Evolutionary conservation across 2,329 filamentous ascomycete species (phyloP).

Genomic region (Xylariaceae sp.): DNA sequence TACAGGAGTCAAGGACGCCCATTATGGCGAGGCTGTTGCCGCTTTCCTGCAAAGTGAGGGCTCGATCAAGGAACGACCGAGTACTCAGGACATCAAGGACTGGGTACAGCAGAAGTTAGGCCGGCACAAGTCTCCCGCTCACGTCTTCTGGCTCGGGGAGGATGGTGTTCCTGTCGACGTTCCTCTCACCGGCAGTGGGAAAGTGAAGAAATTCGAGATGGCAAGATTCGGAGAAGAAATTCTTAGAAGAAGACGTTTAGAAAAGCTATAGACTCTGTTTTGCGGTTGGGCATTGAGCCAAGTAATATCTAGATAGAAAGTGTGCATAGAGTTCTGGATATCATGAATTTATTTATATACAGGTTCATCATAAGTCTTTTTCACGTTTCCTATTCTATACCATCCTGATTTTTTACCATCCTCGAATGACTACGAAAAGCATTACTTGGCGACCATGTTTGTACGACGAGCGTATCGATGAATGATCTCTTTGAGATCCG

Average conservation of each 20-base stretch:
- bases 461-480: no score
- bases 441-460: no score
- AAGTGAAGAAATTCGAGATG: conserved; percentile 67
- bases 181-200: conserved; percentile 69
- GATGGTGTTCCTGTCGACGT: conserved; percentile 53
- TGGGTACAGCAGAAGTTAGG: conserved; percentile 64
- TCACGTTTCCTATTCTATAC: no score
- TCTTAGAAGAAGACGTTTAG: conserved; percentile 45
- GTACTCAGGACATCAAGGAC: conserved; percentile 54
- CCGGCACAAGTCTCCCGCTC: conserved; percentile 65
- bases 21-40: conserved; percentile 71
- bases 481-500: no score
- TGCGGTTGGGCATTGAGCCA: no score
- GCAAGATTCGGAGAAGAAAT: conserved; percentile 54
- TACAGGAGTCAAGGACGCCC: conserved; percentile 65
- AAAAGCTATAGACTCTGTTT: conserved; percentile 39
- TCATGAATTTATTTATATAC: no score
- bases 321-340: no score
- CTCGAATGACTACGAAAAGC: no score
- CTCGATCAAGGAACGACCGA: conserved; percentile 35
- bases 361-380: no score
- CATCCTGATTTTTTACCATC: no score
- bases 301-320: no score
- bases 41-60: conserved; percentile 52
- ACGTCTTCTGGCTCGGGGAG: conserved; percentile 74